Percentiles rank a stretch among this genome's conserved stretches.
Conservation (phyloP, 306 rosid species). For the Clitoria ternatea region DNA sequence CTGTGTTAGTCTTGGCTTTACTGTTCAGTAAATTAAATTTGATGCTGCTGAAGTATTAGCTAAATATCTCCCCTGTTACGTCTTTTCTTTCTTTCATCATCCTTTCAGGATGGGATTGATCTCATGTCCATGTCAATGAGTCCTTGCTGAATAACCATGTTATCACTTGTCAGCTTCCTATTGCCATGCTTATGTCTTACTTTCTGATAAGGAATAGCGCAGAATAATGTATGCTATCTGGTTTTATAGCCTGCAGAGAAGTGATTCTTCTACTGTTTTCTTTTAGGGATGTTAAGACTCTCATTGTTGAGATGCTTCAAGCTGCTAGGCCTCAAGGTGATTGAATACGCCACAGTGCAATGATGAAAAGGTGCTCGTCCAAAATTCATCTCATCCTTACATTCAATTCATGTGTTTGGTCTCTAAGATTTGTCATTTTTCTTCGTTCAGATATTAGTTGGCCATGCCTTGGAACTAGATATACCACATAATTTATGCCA, state of each 20-base stretch:
- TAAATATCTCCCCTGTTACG: background rate
- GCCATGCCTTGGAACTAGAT: background rate
- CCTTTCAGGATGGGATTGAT: background rate
- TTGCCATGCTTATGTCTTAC: background rate
- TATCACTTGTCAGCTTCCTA: background rate
- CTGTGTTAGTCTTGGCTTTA: background rate
- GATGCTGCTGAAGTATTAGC: background rate
- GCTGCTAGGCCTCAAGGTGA: conserved; percentile 56
- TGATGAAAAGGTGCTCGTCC: conserved; percentile 36
- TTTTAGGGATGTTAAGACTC: conserved; percentile 84
- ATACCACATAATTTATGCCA: background rate
- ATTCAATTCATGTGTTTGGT: background rate
- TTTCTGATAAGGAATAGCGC: background rate
- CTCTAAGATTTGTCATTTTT: background rate
- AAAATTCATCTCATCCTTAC: conserved; percentile 3
- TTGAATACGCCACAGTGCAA: conserved; percentile 26
- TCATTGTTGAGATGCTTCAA: conserved; percentile 93
- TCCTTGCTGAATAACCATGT: background rate
- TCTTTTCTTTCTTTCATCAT: background rate
- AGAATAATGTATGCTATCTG: background rate
- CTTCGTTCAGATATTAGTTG: conserved; percentile 18
- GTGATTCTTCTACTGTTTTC: conserved; percentile 1
- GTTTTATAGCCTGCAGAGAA: background rate
- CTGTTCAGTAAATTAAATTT: background rate
- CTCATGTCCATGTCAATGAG: conserved; percentile 11